A percentile compares a stretch with the other conserved stretches of the same genome.
Evolutionary conservation across 129 eudicot genomes (phyloP).

Genomic region (Artemisia argyi): DNA sequence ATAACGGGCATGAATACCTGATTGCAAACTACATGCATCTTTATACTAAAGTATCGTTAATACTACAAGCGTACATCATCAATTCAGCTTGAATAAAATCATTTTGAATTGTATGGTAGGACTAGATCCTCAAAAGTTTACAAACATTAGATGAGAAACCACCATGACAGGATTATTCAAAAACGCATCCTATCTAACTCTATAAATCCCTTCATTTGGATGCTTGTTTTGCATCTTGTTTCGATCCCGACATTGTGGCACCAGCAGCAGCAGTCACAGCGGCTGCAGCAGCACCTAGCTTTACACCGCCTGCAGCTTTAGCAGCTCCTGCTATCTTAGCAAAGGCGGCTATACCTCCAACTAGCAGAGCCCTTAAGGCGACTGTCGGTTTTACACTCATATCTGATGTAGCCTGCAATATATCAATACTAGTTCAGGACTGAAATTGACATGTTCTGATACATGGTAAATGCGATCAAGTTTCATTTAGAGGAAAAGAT

Average conservation of each 20-base stretch:
- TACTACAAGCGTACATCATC: conserved; percentile 1
- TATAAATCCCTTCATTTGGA: conserved; percentile 33
- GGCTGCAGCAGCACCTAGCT: conserved; percentile 80
- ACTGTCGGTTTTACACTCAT: conserved; percentile 87
- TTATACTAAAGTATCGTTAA: conserved; percentile 6
- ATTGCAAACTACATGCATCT: background rate
- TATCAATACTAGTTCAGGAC: background rate
- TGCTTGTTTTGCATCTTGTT: conserved; percentile 51
- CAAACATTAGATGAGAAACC: conserved; percentile 1
- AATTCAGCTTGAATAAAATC: background rate
- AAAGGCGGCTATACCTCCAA: conserved; percentile 86
- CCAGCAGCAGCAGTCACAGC: conserved; percentile 80
- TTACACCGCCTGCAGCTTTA: conserved; percentile 84
- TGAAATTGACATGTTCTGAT: background rate
- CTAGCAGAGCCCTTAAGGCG: conserved; percentile 87
- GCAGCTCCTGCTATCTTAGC: conserved; percentile 75
- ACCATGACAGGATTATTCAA: conserved; percentile 24
- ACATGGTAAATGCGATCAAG: background rate
- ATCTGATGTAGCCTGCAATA: conserved; percentile 35
- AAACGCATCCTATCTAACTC: conserved; percentile 14
- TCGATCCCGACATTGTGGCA: conserved; percentile 72
- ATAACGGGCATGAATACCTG: background rate
- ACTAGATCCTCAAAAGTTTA: conserved; percentile 15
- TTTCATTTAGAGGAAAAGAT: background rate
- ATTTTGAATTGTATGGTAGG: background rate